Conservation (phyloP, 2,329 filamentous ascomycete species). For the Fusarium protoensiforme region DNA sequence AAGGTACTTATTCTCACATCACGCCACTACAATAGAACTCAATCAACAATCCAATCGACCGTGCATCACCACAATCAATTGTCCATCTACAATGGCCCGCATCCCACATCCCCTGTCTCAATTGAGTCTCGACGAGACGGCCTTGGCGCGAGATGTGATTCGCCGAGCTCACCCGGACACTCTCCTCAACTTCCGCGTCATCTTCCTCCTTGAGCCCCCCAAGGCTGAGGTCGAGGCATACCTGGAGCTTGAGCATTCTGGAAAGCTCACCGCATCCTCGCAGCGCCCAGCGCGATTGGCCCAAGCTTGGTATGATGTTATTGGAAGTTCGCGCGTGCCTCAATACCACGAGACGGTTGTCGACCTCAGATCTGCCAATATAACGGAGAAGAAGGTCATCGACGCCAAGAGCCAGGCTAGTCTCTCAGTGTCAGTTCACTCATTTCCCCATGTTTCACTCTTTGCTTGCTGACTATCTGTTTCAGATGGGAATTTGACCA, state of each 20-base stretch:
- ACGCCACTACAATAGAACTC: neutral
- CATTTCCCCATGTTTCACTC: neutral
- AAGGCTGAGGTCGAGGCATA: constrained; percentile 60
- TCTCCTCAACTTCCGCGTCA: constrained; percentile 58
- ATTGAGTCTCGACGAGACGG: constrained; percentile 44
- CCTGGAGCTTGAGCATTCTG: constrained; percentile 55
- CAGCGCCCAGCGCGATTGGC: constrained; percentile 51
- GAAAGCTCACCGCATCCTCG: constrained; percentile 41
- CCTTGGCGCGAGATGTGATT: constrained; percentile 50
- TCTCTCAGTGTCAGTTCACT: constrained; percentile 42
- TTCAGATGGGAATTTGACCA: constrained; percentile 49
- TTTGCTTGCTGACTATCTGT: neutral
- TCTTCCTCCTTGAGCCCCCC: constrained; percentile 61
- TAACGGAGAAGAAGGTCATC: constrained; percentile 42
- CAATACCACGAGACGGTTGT: constrained; percentile 51
- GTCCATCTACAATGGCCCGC: neutral
- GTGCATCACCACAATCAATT: neutral
- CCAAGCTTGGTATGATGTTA: constrained; percentile 54
- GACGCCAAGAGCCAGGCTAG: constrained; percentile 45
- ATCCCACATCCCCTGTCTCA: constrained; percentile 48
- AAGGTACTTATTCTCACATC: neutral
- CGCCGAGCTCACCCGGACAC: constrained; percentile 42
- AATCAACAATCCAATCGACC: neutral
- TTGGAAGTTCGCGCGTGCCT: constrained; percentile 37
- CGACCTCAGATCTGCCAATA: constrained; percentile 42